Percentiles rank a stretch among this genome's conserved stretches.
phyloP scores from a whole-genome alignment of 345 rosid genomes.

The Pugionium dolabratum region DNA sequence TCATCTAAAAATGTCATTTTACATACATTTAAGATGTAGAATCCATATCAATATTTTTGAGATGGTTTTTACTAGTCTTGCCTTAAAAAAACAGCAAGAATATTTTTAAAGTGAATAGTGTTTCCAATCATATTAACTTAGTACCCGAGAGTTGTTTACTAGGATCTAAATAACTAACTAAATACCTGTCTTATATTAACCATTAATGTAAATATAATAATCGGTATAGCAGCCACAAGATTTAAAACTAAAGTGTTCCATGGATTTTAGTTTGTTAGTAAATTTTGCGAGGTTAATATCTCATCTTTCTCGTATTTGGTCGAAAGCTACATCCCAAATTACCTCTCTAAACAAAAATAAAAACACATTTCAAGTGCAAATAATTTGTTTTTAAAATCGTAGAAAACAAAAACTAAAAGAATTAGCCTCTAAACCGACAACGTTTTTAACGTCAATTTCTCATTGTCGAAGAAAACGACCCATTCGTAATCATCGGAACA shows the following conservation, averaged over 20 bases:
- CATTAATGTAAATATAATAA: background rate
- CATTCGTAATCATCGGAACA: constrained; percentile 15
- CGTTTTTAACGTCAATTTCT: constrained; percentile 4
- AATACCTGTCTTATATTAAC: background rate
- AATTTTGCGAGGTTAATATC: constrained; percentile 1
- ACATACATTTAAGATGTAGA: background rate
- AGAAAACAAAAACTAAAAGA: background rate
- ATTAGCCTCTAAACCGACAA: constrained; percentile 25
- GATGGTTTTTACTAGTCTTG: constrained; percentile 14
- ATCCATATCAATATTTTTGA: background rate
- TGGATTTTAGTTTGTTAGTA: background rate
- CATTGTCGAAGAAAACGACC: constrained; percentile 28
- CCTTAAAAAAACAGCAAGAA: constrained; percentile 18
- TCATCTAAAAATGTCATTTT: background rate
- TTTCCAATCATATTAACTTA: constrained; percentile 15
- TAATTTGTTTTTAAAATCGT: background rate
- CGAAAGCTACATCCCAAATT: background rate
- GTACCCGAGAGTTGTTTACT: background rate
- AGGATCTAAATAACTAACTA: background rate
- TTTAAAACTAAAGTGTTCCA: background rate
- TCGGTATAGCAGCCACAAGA: background rate
- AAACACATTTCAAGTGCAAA: background rate
- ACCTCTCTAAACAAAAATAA: constrained; percentile 14
- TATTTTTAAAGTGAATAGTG: constrained; percentile 1
- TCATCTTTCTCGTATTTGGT: constrained; percentile 17